These are phyloP conservation scores for Diplosphaera chodatii DNA, from an alignment of 139 green algal genomes.

Conservation along the genomic window DNA sequence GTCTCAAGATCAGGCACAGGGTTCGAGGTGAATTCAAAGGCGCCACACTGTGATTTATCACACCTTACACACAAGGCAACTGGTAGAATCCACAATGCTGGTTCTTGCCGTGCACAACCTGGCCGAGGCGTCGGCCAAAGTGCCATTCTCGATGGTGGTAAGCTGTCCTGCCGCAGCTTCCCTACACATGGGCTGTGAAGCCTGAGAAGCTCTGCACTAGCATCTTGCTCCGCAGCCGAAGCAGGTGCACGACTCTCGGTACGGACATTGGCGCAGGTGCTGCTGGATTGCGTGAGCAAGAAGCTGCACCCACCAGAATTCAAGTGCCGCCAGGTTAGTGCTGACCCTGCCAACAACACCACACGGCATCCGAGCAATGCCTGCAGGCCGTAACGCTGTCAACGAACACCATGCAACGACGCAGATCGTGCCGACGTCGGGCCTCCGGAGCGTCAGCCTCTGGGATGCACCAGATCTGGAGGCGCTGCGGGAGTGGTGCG, in stretches of 20 bases:
- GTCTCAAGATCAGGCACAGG: too few species aligned
- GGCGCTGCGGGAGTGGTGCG: slow-evolving; percentile 14
- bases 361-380: too few species aligned
- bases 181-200: too few species aligned
- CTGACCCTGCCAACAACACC: too few species aligned
- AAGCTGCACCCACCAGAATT: background rate
- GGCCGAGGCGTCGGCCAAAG: slow-evolving; percentile 17
- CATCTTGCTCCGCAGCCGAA: too few species aligned
- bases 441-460: slow-evolving; percentile 25
- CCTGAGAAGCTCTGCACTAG: too few species aligned
- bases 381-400: too few species aligned
- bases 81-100: slow-evolving; percentile 1
- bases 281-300: slow-evolving; percentile 1
- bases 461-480: slow-evolving; percentile 42
- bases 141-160: slow-evolving; percentile 42
- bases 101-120: slow-evolving; percentile 32
- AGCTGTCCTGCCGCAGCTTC: background rate
- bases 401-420: too few species aligned
- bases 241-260: too few species aligned
- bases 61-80: too few species aligned
- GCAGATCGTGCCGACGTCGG: slow-evolving; percentile 46
- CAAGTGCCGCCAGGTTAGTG: slow-evolving; percentile 9
- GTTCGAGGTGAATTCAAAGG: too few species aligned
- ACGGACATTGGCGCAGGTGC: background rate
- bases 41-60: too few species aligned